These are phyloP conservation scores for Colletotrichum lini DNA, from an alignment of 2,329 filamentous ascomycete genomes.

Conservation along the genomic window DNA sequence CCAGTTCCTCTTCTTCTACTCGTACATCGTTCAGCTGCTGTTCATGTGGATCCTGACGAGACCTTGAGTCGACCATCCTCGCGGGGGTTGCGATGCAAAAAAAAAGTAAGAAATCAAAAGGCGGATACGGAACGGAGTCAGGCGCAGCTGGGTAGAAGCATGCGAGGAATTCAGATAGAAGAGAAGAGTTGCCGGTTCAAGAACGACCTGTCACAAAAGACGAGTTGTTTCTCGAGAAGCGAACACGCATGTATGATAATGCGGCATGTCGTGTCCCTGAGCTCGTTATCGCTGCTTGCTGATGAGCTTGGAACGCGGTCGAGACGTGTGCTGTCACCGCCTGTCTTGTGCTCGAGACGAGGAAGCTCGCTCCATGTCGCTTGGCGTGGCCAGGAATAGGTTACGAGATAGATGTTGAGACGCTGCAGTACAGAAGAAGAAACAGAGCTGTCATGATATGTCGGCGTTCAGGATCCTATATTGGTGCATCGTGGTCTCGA, in stretches of 20 bases:
- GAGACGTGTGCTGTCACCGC: constrained; percentile 14
- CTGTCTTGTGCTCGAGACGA: background rate
- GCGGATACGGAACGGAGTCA: constrained; percentile 10
- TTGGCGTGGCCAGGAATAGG: constrained; percentile 13
- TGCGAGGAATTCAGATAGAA: constrained; percentile 14
- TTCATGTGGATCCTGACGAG: constrained; percentile 87
- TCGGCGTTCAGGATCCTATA: constrained; percentile 7
- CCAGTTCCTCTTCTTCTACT: constrained; percentile 94
- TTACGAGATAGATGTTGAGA: background rate
- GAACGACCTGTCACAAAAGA: background rate
- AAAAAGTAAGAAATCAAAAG: constrained; percentile 2
- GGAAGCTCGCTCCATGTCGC: constrained; percentile 28
- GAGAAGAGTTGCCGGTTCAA: constrained; percentile 11
- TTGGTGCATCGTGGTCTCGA: constrained; percentile 11
- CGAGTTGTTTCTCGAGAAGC: background rate
- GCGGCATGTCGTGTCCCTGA: constrained; percentile 28
- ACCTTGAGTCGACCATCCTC: constrained; percentile 49
- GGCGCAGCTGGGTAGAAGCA: constrained; percentile 8
- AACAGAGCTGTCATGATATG: constrained; percentile 15
- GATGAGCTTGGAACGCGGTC: background rate
- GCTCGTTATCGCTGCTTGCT: background rate
- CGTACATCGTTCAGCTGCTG: constrained; percentile 91
- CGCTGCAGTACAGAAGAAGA: background rate
- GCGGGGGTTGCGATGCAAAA: background rate
- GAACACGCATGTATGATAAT: constrained; percentile 30